Percentiles rank a stretch among this genome's conserved stretches.
phyloP scores from a whole-genome alignment of 2,329 filamentous ascomycete genomes.

The Fusarium anthophilum region DNA sequence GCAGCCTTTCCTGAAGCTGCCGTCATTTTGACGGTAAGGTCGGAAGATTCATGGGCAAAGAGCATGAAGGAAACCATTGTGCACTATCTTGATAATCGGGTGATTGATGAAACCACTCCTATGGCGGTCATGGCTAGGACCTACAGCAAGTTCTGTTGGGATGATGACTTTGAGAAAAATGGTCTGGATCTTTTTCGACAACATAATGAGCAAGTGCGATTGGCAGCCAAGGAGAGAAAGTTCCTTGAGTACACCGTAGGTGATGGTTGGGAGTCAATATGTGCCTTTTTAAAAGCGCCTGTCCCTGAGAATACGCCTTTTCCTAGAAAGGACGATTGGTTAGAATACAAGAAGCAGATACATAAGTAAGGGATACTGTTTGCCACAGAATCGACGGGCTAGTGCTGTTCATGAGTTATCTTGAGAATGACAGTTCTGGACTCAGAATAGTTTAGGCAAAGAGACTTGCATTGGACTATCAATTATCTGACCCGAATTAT shows the following conservation, averaged over 20 bases:
- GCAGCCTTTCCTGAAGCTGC: neutral
- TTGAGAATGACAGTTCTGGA: too few species aligned
- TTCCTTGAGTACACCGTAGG: neutral
- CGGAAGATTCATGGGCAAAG: neutral
- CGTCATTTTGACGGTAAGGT: neutral
- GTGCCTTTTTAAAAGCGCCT: neutral
- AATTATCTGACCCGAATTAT: too few species aligned
- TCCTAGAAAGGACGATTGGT: neutral
- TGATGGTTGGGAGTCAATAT: neutral
- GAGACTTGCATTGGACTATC: too few species aligned
- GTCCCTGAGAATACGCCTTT: neutral
- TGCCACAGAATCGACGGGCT: fast-evolving
- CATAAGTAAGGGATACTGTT: neutral
- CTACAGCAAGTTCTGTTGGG: neutral
- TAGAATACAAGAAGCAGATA: neutral
- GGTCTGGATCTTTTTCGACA: neutral
- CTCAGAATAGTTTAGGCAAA: too few species aligned
- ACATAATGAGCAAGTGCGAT: neutral
- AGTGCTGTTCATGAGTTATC: too few species aligned
- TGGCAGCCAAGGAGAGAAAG: fast-evolving
- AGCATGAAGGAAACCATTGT: neutral
- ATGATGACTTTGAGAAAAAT: neutral
- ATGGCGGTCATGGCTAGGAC: neutral
- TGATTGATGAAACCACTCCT: neutral
- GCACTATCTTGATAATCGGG: neutral